Percentiles rank a stretch among this genome's conserved stretches.
Evolutionary conservation across 2,329 filamentous ascomycete genomes (phyloP).

Genomic region (Penicillium corylophilum): DNA sequence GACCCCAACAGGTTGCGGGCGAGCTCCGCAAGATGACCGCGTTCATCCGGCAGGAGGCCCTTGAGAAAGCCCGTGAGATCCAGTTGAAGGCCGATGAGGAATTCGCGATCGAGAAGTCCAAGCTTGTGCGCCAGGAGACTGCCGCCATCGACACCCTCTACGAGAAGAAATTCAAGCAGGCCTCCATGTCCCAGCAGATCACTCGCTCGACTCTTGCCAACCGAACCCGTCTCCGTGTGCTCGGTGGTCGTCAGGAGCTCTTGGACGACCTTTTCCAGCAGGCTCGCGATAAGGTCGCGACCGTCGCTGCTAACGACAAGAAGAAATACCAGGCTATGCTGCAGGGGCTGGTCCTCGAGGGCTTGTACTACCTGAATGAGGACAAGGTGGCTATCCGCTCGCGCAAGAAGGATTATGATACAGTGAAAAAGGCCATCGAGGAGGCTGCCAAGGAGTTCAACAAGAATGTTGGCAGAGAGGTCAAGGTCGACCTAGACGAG

Average conservation of each 20-base stretch:
- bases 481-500: slow-evolving; percentile 72
- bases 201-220: slow-evolving; percentile 94
- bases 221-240: slow-evolving; percentile 87
- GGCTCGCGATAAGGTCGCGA: slow-evolving; percentile 69
- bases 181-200: slow-evolving; percentile 98
- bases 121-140: slow-evolving; percentile 94
- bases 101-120: slow-evolving; percentile 98
- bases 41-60: slow-evolving; percentile 98
- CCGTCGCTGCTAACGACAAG: slow-evolving; percentile 54
- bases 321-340: slow-evolving; percentile 72
- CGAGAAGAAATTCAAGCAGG: slow-evolving; percentile 99
- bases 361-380: slow-evolving; percentile 85
- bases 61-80: slow-evolving; percentile 96
- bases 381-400: slow-evolving; percentile 70
- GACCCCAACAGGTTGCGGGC: slow-evolving; percentile 71
- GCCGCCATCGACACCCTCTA: slow-evolving; percentile 87
- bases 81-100: slow-evolving; percentile 98
- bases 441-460: slow-evolving; percentile 81
- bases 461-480: slow-evolving; percentile 69
- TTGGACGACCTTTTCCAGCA: slow-evolving; percentile 86
- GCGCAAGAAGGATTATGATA: slow-evolving; percentile 73
- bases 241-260: slow-evolving; percentile 83
- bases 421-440: slow-evolving; percentile 74
- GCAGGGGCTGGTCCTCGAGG: slow-evolving; percentile 82
- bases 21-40: slow-evolving; percentile 99